A percentile compares a stretch with the other conserved stretches of the same genome.
Evolutionary conservation across 2,329 filamentous ascomycete genomes (phyloP).

Genomic region (Trichoderma sp.): DNA sequence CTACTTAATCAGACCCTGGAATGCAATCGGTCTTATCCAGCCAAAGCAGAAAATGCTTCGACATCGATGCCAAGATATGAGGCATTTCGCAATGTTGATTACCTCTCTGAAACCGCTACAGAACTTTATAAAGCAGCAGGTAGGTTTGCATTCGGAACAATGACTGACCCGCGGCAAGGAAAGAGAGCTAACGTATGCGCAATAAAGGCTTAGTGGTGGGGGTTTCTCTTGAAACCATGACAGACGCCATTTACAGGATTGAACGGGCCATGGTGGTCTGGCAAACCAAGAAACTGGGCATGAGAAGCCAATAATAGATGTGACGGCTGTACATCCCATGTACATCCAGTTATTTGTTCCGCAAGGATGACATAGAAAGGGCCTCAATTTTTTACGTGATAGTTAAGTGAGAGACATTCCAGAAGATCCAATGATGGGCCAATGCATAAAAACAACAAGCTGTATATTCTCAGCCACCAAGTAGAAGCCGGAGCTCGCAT

Average conservation of each 20-base stretch:
- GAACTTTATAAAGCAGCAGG: conserved; percentile 35
- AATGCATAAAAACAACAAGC: neutral
- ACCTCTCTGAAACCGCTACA: conserved; percentile 32
- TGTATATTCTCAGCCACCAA: neutral
- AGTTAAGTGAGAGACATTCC: neutral
- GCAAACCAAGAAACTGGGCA: conserved; percentile 27
- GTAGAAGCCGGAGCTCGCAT: neutral
- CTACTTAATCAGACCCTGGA: conserved; percentile 25
- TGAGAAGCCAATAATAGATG: neutral
- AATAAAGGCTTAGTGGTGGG: conserved; percentile 32
- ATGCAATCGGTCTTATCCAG: neutral
- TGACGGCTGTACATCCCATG: neutral
- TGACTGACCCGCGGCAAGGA: neutral
- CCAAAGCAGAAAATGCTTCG: neutral
- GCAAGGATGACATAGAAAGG: neutral
- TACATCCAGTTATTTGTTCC: neutral
- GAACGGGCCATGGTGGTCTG: conserved; percentile 36
- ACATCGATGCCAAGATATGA: conserved; percentile 27
- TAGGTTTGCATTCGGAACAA: conserved; percentile 23
- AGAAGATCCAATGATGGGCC: too few relatives aligned
- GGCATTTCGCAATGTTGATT: conserved; percentile 31
- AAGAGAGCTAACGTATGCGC: neutral
- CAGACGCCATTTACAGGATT: conserved; percentile 39
- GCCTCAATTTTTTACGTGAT: too few relatives aligned
- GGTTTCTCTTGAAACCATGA: conserved; percentile 33